Percentiles rank a stretch among this genome's conserved stretches.
These are phyloP conservation scores for Selenicereus undatus DNA, from an alignment of 148 eudicot genomes.

Conservation along the genomic window DNA sequence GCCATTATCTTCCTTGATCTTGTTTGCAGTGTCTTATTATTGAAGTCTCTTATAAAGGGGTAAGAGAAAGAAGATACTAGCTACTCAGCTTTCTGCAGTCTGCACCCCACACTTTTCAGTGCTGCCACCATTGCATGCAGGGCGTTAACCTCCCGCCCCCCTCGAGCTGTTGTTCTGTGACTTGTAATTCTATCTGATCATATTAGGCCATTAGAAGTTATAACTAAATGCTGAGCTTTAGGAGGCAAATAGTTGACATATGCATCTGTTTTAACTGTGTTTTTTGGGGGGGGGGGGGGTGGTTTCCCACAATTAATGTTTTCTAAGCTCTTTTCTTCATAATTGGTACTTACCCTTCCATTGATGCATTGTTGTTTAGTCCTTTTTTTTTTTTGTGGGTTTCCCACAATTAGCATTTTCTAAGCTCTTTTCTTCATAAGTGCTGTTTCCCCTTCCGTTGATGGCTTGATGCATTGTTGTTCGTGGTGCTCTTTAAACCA, in stretches of 20 bases:
- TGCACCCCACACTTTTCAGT: not conserved
- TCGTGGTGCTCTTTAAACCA: too few species aligned
- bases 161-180: not conserved
- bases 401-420: not conserved
- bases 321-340: not conserved
- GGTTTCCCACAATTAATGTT: not conserved
- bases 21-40: not conserved
- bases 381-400: too few species aligned
- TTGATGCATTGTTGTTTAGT: not conserved
- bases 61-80: not conserved
- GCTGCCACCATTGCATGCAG: not conserved
- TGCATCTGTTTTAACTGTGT: too few species aligned
- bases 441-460: not conserved
- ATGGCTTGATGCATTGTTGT: not conserved
- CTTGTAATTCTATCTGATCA: not conserved
- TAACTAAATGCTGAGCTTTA: not conserved
- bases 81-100: not conserved
- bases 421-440: not conserved
- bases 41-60: not conserved
- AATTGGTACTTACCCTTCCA: not conserved
- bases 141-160: too few species aligned
- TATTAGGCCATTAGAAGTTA: not conserved
- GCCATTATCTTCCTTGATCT: too few species aligned
- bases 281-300: too few species aligned
- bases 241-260: not conserved